Base-by-base conservation (phyloP, 2,329 filamentous ascomycete species). In the Hypoxylon sp. region DNA sequence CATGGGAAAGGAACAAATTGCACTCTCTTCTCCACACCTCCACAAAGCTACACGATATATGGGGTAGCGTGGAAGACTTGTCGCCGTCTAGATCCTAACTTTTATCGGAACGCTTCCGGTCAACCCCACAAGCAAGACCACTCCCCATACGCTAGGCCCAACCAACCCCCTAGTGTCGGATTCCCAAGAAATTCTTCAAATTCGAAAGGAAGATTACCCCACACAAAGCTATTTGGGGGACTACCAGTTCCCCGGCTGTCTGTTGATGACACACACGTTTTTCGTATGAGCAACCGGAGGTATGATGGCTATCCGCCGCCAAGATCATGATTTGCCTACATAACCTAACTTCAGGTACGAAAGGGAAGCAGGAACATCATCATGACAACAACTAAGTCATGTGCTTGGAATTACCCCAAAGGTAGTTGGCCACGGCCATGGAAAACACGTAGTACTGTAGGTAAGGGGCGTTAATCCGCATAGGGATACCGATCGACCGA, bases 401-500 rank as follows among this genome's bases (percentile, higher is more conserved):
- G 21, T 35, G 23, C 27, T 51, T 38, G 35, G 44, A 41, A 49
- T 38, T 49, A 29, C 29, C 34, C 21, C 23, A 17, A 23, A 34
- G 34, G 27, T 31, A 29, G 34, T 32, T 55, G 20, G 31, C 37
- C 16, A 37, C 31, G 17, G 9, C 17, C 19, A 13, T n/a, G 37
- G 32, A 15, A 50, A 41, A 21, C 21, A 47, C 35, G 31, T 25
- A 13, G 16, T n/a, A n/a, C n/a, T n/a, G 30, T 35, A 55, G 19
- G 35, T 23, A 31, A 46, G 50, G 54, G 45, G 54, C 50, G 41
- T 50, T 12, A 13, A 46, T 44, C 20, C 23, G 31, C 23, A 31
- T 41, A 43, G 41, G 45, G 54, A 46, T 32, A 40, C 31, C 21
- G 6, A 51, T 35, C 31, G 50, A 55, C 55, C 55, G 50, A 57